Evolutionary conservation across 148 eudicot genomes (phyloP).

Genomic region (Fagopyrum homotropicum): DNA sequence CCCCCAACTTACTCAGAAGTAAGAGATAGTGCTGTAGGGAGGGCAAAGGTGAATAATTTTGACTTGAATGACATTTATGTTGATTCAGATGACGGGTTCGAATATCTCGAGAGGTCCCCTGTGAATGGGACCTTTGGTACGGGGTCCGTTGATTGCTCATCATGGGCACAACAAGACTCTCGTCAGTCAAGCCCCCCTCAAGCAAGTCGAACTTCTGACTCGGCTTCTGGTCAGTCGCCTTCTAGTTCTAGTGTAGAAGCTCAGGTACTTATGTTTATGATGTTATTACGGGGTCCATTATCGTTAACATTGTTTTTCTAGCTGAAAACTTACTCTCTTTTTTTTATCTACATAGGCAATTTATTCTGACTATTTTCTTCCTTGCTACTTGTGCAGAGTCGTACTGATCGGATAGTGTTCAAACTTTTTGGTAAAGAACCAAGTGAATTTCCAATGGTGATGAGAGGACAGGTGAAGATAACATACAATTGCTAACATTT

Average conservation of each 20-base stretch:
- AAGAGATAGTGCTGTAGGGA: constrained; percentile 8
- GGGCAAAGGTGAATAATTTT: constrained; percentile 36
- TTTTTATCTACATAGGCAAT: neutral
- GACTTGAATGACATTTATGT: constrained; percentile 75
- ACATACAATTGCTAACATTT: neutral
- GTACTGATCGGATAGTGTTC: constrained; percentile 72
- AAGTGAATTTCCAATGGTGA: constrained; percentile 61
- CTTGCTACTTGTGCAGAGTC: constrained; percentile 48
- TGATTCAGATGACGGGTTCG: constrained; percentile 53
- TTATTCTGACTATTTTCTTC: constrained; percentile 4
- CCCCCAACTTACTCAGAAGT: constrained; percentile 7
- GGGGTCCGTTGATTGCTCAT: constrained; percentile 15
- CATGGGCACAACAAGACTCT: constrained; percentile 44
- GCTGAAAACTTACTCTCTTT: neutral
- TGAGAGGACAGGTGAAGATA: constrained; percentile 64
- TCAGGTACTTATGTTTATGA: constrained; percentile 33
- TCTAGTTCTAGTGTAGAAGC: constrained; percentile 85
- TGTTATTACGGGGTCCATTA: neutral
- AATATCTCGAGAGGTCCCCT: constrained; percentile 13
- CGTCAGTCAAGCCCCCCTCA: constrained; percentile 70
- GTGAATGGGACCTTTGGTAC: constrained; percentile 20
- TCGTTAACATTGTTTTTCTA: neutral
- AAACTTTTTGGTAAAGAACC: constrained; percentile 91
- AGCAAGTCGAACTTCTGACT: constrained; percentile 69
- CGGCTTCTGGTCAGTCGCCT: constrained; percentile 60